Percentiles rank a stretch among this genome's conserved stretches.
These are phyloP conservation scores for Huiozyma naganishii DNA, from an alignment of 805 yeast species.

Conservation along the genomic window DNA sequence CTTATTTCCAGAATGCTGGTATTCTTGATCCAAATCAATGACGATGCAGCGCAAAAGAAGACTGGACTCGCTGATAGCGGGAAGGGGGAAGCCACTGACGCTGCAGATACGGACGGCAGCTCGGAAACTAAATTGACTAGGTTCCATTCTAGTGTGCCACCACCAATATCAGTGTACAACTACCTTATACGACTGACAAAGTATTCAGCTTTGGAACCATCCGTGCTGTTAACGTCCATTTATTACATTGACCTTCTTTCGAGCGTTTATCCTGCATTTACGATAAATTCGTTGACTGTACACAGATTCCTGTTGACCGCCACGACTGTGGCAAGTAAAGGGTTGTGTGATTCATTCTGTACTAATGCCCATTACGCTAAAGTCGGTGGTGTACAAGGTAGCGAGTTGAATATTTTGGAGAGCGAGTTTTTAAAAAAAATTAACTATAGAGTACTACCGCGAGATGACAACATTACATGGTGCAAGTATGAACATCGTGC, in stretches of 20 bases:
- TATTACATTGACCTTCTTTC: conserved; percentile 83
- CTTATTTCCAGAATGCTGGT: conserved; percentile 72
- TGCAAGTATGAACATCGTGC: conserved; percentile 26
- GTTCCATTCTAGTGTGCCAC: conserved; percentile 90
- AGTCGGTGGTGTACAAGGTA: conserved; percentile 84
- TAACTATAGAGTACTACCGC: conserved; percentile 65
- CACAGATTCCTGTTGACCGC: conserved; percentile 87
- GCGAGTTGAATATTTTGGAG: conserved; percentile 78
- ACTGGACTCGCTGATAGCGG: neutral
- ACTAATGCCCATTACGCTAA: conserved; percentile 90
- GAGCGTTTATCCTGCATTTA: conserved; percentile 65
- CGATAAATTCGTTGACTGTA: conserved; percentile 82
- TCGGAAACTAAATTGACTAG: conserved; percentile 43
- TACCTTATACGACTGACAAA: conserved; percentile 69
- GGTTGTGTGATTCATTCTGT: conserved; percentile 87
- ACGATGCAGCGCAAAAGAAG: conserved; percentile 26
- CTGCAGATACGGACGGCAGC: conserved; percentile 6
- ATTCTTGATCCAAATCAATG: conserved; percentile 67
- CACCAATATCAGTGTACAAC: conserved; percentile 69
- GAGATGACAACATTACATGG: conserved; percentile 32
- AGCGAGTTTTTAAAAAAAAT: conserved; percentile 77
- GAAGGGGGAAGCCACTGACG: conserved; percentile 8
- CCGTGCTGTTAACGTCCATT: conserved; percentile 71
- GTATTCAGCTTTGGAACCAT: conserved; percentile 76
- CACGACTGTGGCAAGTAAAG: conserved; percentile 82